Percentiles rank a stretch among this genome's conserved stretches.
Evolutionary conservation across 2,329 filamentous ascomycete genomes (phyloP).

Genomic region (Immersiporthe knoxdaviesiana): DNA sequence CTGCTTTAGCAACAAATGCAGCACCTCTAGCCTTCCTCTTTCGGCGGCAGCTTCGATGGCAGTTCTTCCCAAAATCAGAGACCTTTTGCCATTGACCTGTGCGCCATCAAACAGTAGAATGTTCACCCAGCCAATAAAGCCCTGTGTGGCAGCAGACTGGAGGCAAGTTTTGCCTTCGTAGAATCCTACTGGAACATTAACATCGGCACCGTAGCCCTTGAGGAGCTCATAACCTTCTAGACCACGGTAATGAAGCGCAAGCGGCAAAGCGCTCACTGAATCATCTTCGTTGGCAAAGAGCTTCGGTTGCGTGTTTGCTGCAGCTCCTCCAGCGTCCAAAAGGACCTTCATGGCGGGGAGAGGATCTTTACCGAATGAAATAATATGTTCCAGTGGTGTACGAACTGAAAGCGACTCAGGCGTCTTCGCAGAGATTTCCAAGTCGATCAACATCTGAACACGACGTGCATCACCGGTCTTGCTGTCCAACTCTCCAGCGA

Average conservation of each 20-base stretch:
- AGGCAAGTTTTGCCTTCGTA: neutral
- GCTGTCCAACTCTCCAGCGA: neutral
- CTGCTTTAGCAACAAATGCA: slow-evolving; percentile 1
- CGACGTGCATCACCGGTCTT: rapidly evolving
- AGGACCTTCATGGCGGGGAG: neutral
- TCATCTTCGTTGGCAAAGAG: too few species aligned
- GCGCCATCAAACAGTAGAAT: neutral
- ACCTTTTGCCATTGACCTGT: slow-evolving; percentile 3
- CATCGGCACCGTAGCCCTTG: neutral
- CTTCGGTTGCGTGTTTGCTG: neutral
- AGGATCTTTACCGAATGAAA: rapidly evolving
- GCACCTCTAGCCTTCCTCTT: neutral
- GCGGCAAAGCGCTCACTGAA: neutral
- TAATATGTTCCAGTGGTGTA: neutral
- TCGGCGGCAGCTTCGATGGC: neutral
- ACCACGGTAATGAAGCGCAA: neutral
- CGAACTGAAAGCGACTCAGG: neutral
- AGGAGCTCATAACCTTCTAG: neutral
- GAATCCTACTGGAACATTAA: neutral
- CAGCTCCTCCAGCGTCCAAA: neutral
- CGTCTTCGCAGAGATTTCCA: neutral
- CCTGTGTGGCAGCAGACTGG: neutral
- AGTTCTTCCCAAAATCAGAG: neutral
- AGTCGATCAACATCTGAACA: neutral
- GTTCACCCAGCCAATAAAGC: neutral